Conservation (phyloP, 2,329 filamentous ascomycete species). For the Pestalotiopsis fici region DNA sequence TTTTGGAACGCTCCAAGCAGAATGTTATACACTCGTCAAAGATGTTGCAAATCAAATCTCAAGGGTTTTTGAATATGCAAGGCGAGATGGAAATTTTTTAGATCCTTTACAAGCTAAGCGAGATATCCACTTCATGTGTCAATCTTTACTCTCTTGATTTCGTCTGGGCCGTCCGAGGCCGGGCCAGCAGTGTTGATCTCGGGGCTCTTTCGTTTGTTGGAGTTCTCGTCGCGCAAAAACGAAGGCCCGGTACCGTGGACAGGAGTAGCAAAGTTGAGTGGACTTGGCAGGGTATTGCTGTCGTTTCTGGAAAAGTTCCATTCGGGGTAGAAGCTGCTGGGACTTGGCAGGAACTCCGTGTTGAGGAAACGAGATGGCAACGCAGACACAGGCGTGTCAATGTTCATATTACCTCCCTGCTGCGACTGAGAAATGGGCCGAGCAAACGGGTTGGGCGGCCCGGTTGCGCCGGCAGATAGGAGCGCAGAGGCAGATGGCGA, state of each 20-base stretch:
- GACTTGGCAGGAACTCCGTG: constrained; percentile 84
- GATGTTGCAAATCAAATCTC: background rate
- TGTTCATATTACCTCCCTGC: constrained; percentile 52
- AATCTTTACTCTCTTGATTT: constrained; percentile 55
- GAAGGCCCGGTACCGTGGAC: constrained; percentile 62
- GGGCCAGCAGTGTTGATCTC: constrained; percentile 45
- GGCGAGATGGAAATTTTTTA: background rate
- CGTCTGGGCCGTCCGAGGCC: constrained; percentile 44
- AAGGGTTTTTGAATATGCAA: background rate
- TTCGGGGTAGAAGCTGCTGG: constrained; percentile 88
- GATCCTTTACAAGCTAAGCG: background rate
- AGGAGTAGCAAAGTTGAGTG: constrained; percentile 89
- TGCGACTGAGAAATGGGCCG: constrained; percentile 80
- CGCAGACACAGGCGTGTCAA: constrained; percentile 89
- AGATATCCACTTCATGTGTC: constrained; percentile 36
- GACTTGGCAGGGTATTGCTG: constrained; percentile 87
- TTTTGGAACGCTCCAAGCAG: constrained; percentile 12
- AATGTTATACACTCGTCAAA: constrained; percentile 21
- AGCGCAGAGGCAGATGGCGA: constrained; percentile 86
- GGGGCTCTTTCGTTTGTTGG: constrained; percentile 59
- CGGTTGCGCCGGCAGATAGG: constrained; percentile 86
- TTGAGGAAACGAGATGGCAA: constrained; percentile 89
- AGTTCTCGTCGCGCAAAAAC: constrained; percentile 59
- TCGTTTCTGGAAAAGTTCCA: constrained; percentile 77
- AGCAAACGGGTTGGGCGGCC: constrained; percentile 94